These are phyloP conservation scores for Metschnikowia cerradonensis DNA, from an alignment of 805 yeast species.

Conservation along the genomic window DNA sequence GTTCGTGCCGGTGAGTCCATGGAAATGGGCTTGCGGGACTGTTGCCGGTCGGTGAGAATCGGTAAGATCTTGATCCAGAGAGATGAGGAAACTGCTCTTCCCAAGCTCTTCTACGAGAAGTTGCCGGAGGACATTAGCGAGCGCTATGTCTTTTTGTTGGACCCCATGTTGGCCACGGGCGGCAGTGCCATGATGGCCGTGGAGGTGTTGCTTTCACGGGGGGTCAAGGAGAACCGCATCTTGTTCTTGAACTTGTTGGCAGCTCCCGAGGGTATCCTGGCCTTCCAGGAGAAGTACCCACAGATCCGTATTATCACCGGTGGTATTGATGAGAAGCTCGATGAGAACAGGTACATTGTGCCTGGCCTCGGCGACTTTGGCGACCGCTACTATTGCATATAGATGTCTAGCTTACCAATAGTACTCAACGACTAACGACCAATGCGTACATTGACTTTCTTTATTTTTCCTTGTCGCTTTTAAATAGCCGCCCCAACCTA, in stretches of 20 bases:
- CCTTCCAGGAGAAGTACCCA: constrained; percentile 77
- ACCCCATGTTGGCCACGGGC: constrained; percentile 98
- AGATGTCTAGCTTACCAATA: constrained; percentile 11
- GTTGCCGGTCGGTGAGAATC: constrained; percentile 92
- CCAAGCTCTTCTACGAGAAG: constrained; percentile 88
- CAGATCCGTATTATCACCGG: constrained; percentile 88
- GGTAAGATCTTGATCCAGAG: constrained; percentile 97
- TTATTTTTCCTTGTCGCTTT: background rate
- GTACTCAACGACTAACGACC: too few relatives aligned
- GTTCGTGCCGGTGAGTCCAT: constrained; percentile 98
- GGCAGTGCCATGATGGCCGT: constrained; percentile 98
- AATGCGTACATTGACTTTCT: background rate
- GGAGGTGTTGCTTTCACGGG: constrained; percentile 80
- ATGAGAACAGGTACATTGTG: constrained; percentile 76
- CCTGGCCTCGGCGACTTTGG: constrained; percentile 99
- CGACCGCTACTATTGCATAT: constrained; percentile 92
- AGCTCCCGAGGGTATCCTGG: constrained; percentile 87
- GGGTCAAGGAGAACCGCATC: constrained; percentile 84
- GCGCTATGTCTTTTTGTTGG: constrained; percentile 85
- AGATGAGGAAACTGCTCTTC: constrained; percentile 95
- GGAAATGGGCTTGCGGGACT: constrained; percentile 98
- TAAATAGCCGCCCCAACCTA: too few relatives aligned
- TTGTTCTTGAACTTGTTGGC: constrained; percentile 88
- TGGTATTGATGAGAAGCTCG: constrained; percentile 81
- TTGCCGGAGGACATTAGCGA: constrained; percentile 88